Evolutionary conservation across 208 protist species (phyloP).

Genomic region (Acanthamoeba healyi): DNA sequence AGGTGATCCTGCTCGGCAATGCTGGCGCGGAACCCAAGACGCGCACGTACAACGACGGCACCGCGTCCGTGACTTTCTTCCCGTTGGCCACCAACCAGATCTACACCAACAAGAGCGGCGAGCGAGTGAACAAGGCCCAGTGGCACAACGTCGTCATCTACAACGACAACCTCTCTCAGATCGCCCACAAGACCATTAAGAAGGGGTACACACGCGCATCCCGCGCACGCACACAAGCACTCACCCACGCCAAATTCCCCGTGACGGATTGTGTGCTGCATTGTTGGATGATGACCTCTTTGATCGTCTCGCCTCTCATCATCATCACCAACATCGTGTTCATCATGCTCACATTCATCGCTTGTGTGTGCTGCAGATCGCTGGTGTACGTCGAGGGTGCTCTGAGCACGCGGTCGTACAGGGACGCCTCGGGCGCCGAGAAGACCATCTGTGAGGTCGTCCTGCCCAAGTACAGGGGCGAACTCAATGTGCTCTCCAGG

Average conservation of each 20-base stretch:
- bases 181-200: conserved; percentile 7
- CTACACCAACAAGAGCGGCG: conserved; percentile 46
- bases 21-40: conserved; percentile 11
- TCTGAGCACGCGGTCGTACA: conserved; percentile 7
- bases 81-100: conserved; percentile 64
- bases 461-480: conserved; percentile 40
- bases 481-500: conserved; percentile 31
- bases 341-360: not conserved
- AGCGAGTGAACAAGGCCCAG: conserved; percentile 26
- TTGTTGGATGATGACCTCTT: too few relatives aligned
- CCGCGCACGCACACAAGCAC: too few relatives aligned
- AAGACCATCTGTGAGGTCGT: conserved; percentile 24
- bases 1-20: conserved; percentile 51
- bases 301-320: not conserved
- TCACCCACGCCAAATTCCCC: too few relatives aligned
- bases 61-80: conserved; percentile 26
- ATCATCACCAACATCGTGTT: not conserved
- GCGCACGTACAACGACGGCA: conserved; percentile 47
- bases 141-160: conserved; percentile 63
- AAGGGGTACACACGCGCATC: not conserved
- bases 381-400: conserved; percentile 27
- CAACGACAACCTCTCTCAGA: conserved; percentile 33
- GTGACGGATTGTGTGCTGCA: too few relatives aligned
- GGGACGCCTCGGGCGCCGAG: not conserved
- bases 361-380: conserved; percentile 1